A percentile compares a stretch with the other conserved stretches of the same genome.
These are phyloP conservation scores for Luzula sylvatica DNA, from an alignment of 176 grass and related monocot genomes.

Conservation along the genomic window DNA sequence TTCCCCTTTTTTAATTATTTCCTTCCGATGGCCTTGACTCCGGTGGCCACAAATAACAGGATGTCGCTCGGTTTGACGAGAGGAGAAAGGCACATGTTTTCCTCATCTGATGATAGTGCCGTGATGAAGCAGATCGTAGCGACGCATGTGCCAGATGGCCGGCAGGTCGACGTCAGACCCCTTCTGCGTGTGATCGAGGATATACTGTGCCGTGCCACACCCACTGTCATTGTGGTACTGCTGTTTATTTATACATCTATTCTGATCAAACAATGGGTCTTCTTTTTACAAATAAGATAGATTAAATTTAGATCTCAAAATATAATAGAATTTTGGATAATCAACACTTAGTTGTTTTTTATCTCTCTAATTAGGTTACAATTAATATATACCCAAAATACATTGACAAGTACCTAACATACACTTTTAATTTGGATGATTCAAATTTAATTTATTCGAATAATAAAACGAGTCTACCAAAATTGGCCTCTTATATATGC, in stretches of 20 bases:
- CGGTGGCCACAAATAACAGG: background rate
- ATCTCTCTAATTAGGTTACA: no score
- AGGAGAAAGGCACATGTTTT: conserved; percentile 32
- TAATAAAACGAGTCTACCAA: no score
- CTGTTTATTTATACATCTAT: background rate
- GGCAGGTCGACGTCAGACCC: conserved; percentile 22
- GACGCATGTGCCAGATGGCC: conserved; percentile 29
- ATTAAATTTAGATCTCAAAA: no score
- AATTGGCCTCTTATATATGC: no score
- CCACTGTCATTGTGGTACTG: conserved; percentile 18
- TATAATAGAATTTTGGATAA: no score
- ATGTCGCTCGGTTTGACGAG: background rate
- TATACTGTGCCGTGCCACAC: conserved; percentile 21
- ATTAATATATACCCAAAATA: no score
- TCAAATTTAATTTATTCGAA: no score
- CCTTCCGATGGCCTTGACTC: conserved; percentile 12
- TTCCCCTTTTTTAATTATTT: background rate
- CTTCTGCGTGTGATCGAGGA: conserved; percentile 29
- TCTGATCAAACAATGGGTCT: no score
- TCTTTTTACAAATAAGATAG: no score
- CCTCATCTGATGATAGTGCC: conserved; percentile 21
- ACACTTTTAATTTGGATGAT: no score
- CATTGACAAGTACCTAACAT: no score
- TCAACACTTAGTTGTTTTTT: no score
- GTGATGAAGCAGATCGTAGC: conserved; percentile 35